Evolutionary conservation across 306 rosid genomes (phyloP).

Genomic region (Quercus gilva): DNA sequence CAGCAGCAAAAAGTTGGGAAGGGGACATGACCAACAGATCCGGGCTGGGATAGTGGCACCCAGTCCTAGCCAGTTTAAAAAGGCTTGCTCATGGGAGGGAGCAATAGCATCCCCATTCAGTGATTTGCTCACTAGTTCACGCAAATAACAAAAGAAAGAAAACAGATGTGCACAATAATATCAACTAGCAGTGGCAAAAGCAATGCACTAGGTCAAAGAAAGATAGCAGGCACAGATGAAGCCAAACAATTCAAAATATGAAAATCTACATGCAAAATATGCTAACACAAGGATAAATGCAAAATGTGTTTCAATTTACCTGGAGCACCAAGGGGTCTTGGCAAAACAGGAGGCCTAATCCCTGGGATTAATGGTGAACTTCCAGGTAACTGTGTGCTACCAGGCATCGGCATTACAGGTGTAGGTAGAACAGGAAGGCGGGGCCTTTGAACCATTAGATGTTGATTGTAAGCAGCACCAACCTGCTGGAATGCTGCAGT

Average conservation of each 20-base stretch:
- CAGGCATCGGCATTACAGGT: conserved; percentile 63
- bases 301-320: conserved; percentile 37
- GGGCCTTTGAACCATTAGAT: conserved; percentile 69
- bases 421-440: conserved; percentile 69
- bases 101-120: too few species aligned
- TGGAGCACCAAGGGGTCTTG: conserved; percentile 82
- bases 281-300: background rate
- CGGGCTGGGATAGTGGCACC: too few species aligned
- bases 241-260: background rate
- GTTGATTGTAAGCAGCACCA: conserved; percentile 85
- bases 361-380: conserved; percentile 61
- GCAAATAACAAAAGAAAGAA: background rate
- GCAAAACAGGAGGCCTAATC: conserved; percentile 78
- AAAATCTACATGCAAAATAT: background rate
- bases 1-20: background rate
- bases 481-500: conserved; percentile 87
- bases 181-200: background rate
- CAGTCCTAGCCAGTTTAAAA: too few species aligned
- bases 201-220: background rate
- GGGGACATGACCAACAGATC: too few species aligned
- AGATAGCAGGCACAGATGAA: background rate
- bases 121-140: background rate
- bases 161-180: background rate
- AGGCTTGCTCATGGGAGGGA: too few species aligned
- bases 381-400: conserved; percentile 49